Evolutionary conservation across 2,329 filamentous ascomycete genomes (phyloP).

Genomic region (Fusarium duplospermum): DNA sequence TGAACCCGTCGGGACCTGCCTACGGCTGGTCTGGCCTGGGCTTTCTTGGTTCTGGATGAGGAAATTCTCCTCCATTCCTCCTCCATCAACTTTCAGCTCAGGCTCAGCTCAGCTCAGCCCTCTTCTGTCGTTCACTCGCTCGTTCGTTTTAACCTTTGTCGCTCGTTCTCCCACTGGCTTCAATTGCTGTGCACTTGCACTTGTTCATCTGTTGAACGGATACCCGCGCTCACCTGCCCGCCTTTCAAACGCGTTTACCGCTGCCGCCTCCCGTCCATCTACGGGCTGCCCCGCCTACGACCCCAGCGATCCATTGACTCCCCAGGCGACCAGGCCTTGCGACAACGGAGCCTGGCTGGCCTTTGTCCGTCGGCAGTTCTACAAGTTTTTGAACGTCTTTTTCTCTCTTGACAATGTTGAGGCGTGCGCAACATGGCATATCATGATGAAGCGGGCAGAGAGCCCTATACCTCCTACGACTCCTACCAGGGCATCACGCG

Average conservation of each 20-base stretch:
- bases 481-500: conserved; percentile 26
- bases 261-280: not conserved
- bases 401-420: conserved; percentile 37
- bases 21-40: conserved; percentile 15
- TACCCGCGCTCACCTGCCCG: not conserved
- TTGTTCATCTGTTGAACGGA: conserved; percentile 4
- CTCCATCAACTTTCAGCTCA: not conserved
- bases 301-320: not conserved
- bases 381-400: not conserved
- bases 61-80: conserved; percentile 24
- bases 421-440: conserved; percentile 44
- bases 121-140: conserved; percentile 9
- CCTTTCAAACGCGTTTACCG: not conserved
- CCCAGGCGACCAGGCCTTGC: not conserved
- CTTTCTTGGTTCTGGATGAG: not conserved
- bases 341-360: conserved; percentile 1
- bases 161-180: conserved; percentile 12
- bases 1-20: conserved; percentile 19
- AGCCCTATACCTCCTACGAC: conserved; percentile 42
- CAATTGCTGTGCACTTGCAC: not conserved
- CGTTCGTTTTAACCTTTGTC: conserved; percentile 1
- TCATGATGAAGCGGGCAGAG: conserved; percentile 45
- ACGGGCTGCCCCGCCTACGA: conserved; percentile 23
- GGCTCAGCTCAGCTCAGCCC: not conserved
- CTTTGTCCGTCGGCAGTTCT: not conserved